Conservation (phyloP, 441 rosid species). For the Euphorbia celastroides region DNA sequence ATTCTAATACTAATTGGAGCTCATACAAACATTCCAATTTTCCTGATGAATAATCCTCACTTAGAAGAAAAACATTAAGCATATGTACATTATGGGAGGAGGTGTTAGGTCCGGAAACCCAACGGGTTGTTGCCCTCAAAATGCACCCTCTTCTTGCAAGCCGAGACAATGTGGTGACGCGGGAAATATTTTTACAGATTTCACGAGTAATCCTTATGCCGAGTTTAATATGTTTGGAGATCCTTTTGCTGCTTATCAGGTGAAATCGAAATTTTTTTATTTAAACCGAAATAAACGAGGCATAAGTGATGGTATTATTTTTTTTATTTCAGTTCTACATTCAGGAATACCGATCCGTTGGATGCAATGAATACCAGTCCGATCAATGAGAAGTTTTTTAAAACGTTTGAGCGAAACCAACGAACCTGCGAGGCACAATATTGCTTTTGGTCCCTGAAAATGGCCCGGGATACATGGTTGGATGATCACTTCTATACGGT, state of each 20-base stretch:
- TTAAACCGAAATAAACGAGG: not conserved
- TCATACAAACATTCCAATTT: conserved; percentile 70
- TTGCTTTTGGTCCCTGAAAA: conserved; percentile 62
- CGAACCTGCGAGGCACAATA: conserved; percentile 75
- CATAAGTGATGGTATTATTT: no score
- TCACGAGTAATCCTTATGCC: conserved; percentile 66
- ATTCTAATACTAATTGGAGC: conserved; percentile 50
- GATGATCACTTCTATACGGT: conserved; percentile 53
- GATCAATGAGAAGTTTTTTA: conserved; percentile 41
- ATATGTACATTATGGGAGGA: conserved; percentile 80
- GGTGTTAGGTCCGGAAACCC: conserved; percentile 60
- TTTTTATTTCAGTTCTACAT: conserved; percentile 57
- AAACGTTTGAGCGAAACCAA: conserved; percentile 50
- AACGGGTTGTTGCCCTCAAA: conserved; percentile 53
- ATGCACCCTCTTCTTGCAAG: conserved; percentile 38
- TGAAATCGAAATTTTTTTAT: not conserved
- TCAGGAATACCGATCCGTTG: conserved; percentile 81
- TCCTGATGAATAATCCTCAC: conserved; percentile 69
- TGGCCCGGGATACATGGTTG: conserved; percentile 68
- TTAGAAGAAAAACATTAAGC: conserved; percentile 69
- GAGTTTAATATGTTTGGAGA: conserved; percentile 82
- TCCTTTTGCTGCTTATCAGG: conserved; percentile 91
- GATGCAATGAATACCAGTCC: conserved; percentile 94
- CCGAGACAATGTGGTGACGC: conserved; percentile 52
- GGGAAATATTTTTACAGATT: conserved; percentile 68